Evolutionary conservation across 805 yeast species (phyloP).

Genomic region (Lipomyces sp.): DNA sequence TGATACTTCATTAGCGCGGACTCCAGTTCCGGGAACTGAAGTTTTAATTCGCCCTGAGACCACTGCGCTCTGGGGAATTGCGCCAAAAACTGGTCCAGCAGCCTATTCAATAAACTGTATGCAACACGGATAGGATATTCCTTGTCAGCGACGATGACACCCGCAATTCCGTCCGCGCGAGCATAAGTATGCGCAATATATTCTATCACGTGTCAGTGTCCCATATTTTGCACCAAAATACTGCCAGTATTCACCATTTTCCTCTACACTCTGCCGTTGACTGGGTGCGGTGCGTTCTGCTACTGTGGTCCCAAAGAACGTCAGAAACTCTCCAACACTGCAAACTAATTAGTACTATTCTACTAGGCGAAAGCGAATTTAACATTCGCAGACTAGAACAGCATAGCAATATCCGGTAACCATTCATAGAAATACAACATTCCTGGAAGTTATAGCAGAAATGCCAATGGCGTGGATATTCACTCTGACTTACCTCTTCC

Average conservation of each 20-base stretch:
- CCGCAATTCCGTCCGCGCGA: conserved; percentile 87
- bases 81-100: conserved; percentile 86
- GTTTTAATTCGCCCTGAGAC: conserved; percentile 45
- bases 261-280: conserved; percentile 93
- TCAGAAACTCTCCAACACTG: conserved; percentile 88
- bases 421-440: background rate
- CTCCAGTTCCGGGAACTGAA: conserved; percentile 65
- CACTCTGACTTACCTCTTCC: conserved; percentile 51
- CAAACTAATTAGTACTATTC: conserved; percentile 15
- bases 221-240: background rate
- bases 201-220: conserved; percentile 40
- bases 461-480: conserved; percentile 6
- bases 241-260: conserved; percentile 46
- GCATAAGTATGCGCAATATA: conserved; percentile 92
- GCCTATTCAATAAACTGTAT: conserved; percentile 85
- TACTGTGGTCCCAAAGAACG: conserved; percentile 89
- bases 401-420: background rate
- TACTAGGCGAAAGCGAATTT: background rate
- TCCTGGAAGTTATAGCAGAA: background rate
- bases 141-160: conserved; percentile 89
- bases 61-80: conserved; percentile 79
- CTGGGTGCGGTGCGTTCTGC: conserved; percentile 86
- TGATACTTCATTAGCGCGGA: conserved; percentile 81
- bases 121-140: conserved; percentile 98
- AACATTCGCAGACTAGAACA: background rate